Evolutionary conservation across 306 rosid genomes (phyloP).

Genomic region (Fragaria vesca): DNA sequence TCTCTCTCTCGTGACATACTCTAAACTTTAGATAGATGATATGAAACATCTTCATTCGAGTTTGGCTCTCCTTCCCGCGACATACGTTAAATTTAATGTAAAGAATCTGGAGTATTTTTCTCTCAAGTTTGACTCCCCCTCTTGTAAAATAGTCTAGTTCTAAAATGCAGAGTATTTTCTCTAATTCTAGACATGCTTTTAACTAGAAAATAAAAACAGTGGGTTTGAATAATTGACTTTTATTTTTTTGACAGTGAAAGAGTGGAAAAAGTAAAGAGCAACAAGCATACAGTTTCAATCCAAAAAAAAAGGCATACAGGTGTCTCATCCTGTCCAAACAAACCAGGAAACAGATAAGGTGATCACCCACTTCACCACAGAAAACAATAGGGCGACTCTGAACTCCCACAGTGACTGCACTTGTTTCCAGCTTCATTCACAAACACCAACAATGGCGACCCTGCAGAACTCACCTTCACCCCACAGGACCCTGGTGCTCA

Average conservation of each 20-base stretch:
- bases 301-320: neutral
- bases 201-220: neutral
- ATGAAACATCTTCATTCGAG: neutral
- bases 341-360: slow-evolving; percentile 34
- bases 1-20: fast-evolving
- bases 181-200: neutral
- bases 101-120: neutral
- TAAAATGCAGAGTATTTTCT: neutral
- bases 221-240: neutral
- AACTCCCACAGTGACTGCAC: neutral
- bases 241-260: neutral
- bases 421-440: slow-evolving; percentile 22
- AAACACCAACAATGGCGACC: slow-evolving; percentile 54
- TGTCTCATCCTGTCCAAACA: slow-evolving; percentile 18
- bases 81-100: neutral
- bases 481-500: slow-evolving; percentile 53
- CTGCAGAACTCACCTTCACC: slow-evolving; percentile 65
- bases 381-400: neutral
- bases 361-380: slow-evolving; percentile 10
- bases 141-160: neutral
- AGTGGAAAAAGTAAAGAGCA: slow-evolving; percentile 8
- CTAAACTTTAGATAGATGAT: neutral
- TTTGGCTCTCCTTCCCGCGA: neutral
- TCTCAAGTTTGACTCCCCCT: neutral
- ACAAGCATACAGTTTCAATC: neutral